These are phyloP conservation scores for Grosmannia serpens DNA, from an alignment of 2,329 filamentous ascomycete species.

Conservation along the genomic window DNA sequence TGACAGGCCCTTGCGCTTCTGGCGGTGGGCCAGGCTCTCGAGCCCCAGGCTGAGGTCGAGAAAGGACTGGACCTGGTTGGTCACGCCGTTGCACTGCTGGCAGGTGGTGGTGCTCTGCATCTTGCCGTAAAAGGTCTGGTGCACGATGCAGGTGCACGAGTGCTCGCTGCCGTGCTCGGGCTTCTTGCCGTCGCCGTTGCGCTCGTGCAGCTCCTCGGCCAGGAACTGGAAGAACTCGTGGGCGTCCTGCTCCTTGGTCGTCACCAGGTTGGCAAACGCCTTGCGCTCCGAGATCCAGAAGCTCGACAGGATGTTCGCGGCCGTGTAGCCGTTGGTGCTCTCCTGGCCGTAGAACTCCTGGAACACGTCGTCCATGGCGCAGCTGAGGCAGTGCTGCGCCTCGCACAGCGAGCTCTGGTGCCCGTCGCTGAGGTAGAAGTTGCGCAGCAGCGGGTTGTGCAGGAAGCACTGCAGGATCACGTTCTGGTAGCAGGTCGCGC, in stretches of 20 bases:
- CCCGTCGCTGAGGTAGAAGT: constrained; percentile 85
- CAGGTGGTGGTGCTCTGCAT: constrained; percentile 85
- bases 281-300: constrained; percentile 79
- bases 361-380: constrained; percentile 63
- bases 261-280: constrained; percentile 64
- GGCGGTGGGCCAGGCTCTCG: constrained; percentile 39
- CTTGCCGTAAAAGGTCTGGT: constrained; percentile 89
- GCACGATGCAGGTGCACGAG: constrained; percentile 79
- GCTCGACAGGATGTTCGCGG: constrained; percentile 76
- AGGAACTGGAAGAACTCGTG: constrained; percentile 97
- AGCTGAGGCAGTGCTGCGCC: constrained; percentile 51
- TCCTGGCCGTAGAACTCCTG: constrained; percentile 61
- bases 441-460: constrained; percentile 83
- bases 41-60: constrained; percentile 83
- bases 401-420: constrained; percentile 69
- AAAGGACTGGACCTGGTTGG: constrained; percentile 76
- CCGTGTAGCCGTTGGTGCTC: constrained; percentile 80
- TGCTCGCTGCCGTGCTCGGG: constrained; percentile 48
- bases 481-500: constrained; percentile 97
- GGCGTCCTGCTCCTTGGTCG: constrained; percentile 91
- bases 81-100: constrained; percentile 72
- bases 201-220: constrained; percentile 78
- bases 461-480: constrained; percentile 89
- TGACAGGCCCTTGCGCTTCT: neutral
- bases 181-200: constrained; percentile 60